Percentiles rank a stretch among this genome's conserved stretches.
phyloP scores from a whole-genome alignment of 164 flowering plant species.

The Liriodendron chinense region DNA sequence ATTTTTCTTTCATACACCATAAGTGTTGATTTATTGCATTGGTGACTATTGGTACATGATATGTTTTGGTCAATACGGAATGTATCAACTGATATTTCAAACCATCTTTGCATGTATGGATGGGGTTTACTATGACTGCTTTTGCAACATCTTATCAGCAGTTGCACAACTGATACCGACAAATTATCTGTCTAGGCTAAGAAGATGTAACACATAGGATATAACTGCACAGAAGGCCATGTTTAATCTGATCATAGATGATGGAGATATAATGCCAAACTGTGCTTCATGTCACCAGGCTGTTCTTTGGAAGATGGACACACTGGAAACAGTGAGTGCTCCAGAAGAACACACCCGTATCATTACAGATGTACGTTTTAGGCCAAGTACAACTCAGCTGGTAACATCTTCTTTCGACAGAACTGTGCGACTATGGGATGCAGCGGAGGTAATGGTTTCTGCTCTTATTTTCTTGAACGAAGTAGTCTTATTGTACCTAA shows the following conservation, averaged over 20 bases:
- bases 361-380: constrained; percentile 84
- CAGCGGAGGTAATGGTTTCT: constrained; percentile 56
- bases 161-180: too few species aligned
- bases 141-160: too few species aligned
- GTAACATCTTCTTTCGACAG: constrained; percentile 87
- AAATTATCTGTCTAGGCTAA: too few species aligned
- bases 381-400: constrained; percentile 84
- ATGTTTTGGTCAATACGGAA: too few species aligned
- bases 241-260: background rate
- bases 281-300: constrained; percentile 43
- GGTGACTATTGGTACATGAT: too few species aligned
- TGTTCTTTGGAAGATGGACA: constrained; percentile 88
- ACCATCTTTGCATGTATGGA: too few species aligned
- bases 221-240: too few species aligned
- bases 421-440: constrained; percentile 90
- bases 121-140: too few species aligned
- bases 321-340: constrained; percentile 63
- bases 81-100: too few species aligned
- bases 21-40: too few species aligned
- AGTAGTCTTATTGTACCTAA: background rate
- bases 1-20: too few species aligned
- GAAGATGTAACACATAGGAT: too few species aligned
- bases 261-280: constrained; percentile 1
- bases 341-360: constrained; percentile 62
- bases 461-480: background rate